phyloP scores from a whole-genome alignment of 148 eudicot genomes.

The Fagopyrum tataricum region DNA sequence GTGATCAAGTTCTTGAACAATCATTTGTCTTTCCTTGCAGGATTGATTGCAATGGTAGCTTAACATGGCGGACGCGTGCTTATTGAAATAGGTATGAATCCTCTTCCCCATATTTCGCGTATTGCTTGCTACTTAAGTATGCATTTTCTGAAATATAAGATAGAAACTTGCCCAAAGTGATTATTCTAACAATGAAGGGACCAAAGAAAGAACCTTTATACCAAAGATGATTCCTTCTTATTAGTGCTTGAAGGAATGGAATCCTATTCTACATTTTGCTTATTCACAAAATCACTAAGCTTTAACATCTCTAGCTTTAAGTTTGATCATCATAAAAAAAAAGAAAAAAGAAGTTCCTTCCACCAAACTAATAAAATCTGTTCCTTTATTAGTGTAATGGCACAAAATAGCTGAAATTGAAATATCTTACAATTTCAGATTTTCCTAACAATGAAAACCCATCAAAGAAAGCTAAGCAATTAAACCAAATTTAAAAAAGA shows the following conservation, averaged over 20 bases:
- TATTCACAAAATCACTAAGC: background rate
- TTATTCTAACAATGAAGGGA: background rate
- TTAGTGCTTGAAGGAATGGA: slow-evolving; percentile 5
- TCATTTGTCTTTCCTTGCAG: background rate
- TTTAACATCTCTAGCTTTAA: background rate
- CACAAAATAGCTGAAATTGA: background rate
- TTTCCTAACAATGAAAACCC: background rate
- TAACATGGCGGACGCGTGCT: background rate
- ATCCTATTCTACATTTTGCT: background rate
- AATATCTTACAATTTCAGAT: slow-evolving; percentile 3
- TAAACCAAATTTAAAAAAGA: background rate
- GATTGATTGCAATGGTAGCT: background rate
- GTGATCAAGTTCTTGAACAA: background rate
- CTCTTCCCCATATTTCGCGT: background rate
- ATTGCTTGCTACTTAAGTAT: background rate
- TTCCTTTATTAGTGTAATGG: background rate
- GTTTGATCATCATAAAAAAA: too few relatives aligned
- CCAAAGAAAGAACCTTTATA: slow-evolving; percentile 5
- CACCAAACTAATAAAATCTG: too few relatives aligned
- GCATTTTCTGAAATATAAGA: background rate
- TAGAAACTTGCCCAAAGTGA: background rate
- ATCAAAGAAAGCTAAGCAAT: background rate
- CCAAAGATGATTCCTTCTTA: slow-evolving; percentile 8
- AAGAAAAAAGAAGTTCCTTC: too few relatives aligned
- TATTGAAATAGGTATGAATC: background rate